Evolutionary conservation across 1,284 basidiomycete genomes (phyloP), one percentile per base, ranked within the genome.

Genomic region (Sanguinoderma infundibulare): DNA sequence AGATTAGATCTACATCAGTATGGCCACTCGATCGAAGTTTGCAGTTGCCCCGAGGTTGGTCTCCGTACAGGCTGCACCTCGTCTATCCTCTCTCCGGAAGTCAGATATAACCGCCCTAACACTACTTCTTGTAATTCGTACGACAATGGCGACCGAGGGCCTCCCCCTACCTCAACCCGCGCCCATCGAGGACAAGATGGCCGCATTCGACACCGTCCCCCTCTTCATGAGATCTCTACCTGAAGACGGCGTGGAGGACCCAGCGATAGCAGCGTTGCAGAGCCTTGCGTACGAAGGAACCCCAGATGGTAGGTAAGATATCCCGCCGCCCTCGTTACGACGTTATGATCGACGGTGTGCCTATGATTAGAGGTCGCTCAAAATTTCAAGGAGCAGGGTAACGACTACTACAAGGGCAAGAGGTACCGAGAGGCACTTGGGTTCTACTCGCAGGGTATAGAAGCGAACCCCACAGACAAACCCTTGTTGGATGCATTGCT

Each of bases 361-460:
- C n/a, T n/a, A n/a, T 40, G 52, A 55, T 17, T 68, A 97, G 97
- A 99, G 75, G 83, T 95, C 67, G 95, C 96, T 0, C 81, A 87
- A 64, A 96, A 94, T 74, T 98, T 98, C 78, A 98, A 98, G 75
- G 87, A 93, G 57, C 95, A 98, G 74, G 97, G 95, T 2, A 98
- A 98, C 74, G 94, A 96, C 60, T 95, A 98, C 70, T 98, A 94
- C 78, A 89, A 87, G 64, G 90, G 90, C 24, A 94, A 92, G 73
- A 86, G 94, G 51, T 94, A 88, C 75, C 84, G 90, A 32, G 96
- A 99, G 74, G 97, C 97, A 1, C 67, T 90, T 10, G 87, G 87
- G 0, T 98, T 98, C 73, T 99, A 98, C 75, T 89, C 90, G 0
- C 92, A 97, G 72, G 97, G 91, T 0, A 73, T 99, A 32, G 91